These are phyloP conservation scores for Austroboletus rostrupii DNA, from an alignment of 1,284 basidiomycete species.

Conservation along the genomic window DNA sequence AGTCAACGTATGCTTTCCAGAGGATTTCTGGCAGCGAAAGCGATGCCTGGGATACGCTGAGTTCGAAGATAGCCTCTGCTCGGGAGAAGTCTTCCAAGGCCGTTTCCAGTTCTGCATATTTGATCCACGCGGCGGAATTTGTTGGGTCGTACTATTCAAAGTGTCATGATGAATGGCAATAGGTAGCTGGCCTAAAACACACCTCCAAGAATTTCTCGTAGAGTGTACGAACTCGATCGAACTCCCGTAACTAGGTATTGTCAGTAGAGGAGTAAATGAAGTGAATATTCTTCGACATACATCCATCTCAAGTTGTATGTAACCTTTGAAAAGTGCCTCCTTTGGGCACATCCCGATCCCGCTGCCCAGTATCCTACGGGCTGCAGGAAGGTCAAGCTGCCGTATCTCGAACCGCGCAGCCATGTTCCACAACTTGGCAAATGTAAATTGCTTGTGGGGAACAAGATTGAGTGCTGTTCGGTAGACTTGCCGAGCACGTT, in stretches of 20 bases:
- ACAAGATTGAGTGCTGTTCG: slow-evolving; percentile 86
- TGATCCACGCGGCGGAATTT: slow-evolving; percentile 93
- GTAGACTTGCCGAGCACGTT: slow-evolving; percentile 86
- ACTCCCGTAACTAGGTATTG: slow-evolving; percentile 74
- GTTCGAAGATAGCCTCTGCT: slow-evolving; percentile 93
- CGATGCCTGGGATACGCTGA: slow-evolving; percentile 86
- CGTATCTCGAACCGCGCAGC: slow-evolving; percentile 93
- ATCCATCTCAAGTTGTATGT: slow-evolving; percentile 90
- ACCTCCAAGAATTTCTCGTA: slow-evolving; percentile 96
- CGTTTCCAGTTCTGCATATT: slow-evolving; percentile 92
- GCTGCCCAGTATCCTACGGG: slow-evolving; percentile 86
- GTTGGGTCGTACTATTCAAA: slow-evolving; percentile 73
- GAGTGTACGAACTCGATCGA: slow-evolving; percentile 87
- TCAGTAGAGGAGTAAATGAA: slow-evolving; percentile 8
- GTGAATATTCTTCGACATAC: slow-evolving; percentile 37
- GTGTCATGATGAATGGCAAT: neutral
- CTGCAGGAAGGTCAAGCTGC: slow-evolving; percentile 76
- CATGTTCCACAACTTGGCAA: slow-evolving; percentile 91
- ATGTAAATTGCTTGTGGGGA: slow-evolving; percentile 95
- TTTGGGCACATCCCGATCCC: slow-evolving; percentile 97
- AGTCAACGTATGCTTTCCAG: slow-evolving; percentile 98
- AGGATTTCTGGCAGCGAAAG: slow-evolving; percentile 97
- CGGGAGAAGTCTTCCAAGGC: slow-evolving; percentile 90
- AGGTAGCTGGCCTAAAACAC: slow-evolving; percentile 16
- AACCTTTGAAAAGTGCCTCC: slow-evolving; percentile 89